These are phyloP conservation scores for Trichoderma afroharzianum DNA, from an alignment of 2,329 filamentous ascomycete species.

Conservation along the genomic window DNA sequence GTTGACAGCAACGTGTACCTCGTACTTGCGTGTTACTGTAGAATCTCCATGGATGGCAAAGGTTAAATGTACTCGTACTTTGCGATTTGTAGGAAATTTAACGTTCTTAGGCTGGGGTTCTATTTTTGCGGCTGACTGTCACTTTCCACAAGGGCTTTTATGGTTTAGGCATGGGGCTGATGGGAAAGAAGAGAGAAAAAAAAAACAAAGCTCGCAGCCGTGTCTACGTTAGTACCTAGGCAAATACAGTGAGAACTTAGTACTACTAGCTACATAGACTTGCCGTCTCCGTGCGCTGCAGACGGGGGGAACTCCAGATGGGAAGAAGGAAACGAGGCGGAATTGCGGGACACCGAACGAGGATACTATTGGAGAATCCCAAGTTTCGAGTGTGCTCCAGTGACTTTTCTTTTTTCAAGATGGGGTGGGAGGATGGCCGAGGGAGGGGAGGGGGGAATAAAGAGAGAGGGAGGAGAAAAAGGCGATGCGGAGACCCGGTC, in stretches of 20 bases:
- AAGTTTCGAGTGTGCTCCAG: neutral
- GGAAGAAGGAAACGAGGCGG: neutral
- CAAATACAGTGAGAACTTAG: neutral
- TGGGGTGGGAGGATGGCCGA: neutral
- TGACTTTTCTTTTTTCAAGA: neutral
- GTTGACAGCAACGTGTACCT: neutral
- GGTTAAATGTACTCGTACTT: neutral
- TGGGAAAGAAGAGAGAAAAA: neutral
- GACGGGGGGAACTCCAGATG: neutral
- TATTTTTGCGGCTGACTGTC: neutral
- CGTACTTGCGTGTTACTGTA: neutral
- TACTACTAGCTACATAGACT: neutral
- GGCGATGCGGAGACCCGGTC: neutral
- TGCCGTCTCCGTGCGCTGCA: neutral
- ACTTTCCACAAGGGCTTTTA: neutral
- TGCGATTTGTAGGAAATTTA: neutral
- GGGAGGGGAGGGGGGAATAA: neutral
- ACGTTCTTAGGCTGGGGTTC: neutral
- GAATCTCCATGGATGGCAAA: neutral
- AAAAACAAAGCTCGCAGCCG: neutral
- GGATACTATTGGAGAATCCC: neutral
- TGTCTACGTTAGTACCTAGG: neutral
- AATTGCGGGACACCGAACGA: neutral
- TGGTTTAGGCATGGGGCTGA: neutral
- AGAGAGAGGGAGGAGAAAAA: neutral